Evolutionary conservation across 257 asterid genomes (phyloP).

Genomic region (Capsicum pubescens): DNA sequence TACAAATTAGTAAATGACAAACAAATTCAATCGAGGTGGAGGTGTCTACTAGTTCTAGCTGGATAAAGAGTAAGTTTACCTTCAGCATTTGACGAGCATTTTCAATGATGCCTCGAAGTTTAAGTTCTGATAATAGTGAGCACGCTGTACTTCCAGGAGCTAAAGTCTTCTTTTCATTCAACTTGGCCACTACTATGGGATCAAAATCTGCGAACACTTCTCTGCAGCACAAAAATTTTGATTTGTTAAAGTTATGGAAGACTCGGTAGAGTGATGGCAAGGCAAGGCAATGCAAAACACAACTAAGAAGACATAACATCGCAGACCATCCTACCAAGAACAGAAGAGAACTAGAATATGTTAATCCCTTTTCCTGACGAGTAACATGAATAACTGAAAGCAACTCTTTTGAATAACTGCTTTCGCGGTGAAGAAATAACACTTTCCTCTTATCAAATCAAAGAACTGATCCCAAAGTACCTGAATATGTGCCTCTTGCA

Average conservation of each 20-base stretch:
- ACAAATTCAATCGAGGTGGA: not conserved
- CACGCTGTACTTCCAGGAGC: constrained; percentile 72
- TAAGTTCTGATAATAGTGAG: constrained; percentile 83
- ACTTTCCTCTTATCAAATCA: not conserved
- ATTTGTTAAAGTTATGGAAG: not conserved
- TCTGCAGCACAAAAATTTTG: constrained; percentile 50
- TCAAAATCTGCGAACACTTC: constrained; percentile 85
- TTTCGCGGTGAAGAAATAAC: not conserved
- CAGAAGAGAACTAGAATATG: not conserved
- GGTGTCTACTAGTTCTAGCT: constrained; percentile 3
- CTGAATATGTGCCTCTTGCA: constrained; percentile 69
- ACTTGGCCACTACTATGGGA: constrained; percentile 81
- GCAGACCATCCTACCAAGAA: not conserved
- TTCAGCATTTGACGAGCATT: constrained; percentile 89
- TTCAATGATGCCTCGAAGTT: constrained; percentile 83
- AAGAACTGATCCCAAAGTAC: constrained; percentile 41
- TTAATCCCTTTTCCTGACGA: not conserved
- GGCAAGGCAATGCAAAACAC: not conserved
- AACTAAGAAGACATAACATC: not conserved
- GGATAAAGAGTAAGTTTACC: constrained; percentile 42
- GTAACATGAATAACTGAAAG: not conserved
- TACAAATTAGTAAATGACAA: not conserved
- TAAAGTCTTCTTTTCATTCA: constrained; percentile 82
- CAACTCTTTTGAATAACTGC: not conserved
- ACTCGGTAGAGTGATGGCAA: not conserved